Conservation (phyloP, 306 rosid genomes). For the Rosa lucieae region DNA sequence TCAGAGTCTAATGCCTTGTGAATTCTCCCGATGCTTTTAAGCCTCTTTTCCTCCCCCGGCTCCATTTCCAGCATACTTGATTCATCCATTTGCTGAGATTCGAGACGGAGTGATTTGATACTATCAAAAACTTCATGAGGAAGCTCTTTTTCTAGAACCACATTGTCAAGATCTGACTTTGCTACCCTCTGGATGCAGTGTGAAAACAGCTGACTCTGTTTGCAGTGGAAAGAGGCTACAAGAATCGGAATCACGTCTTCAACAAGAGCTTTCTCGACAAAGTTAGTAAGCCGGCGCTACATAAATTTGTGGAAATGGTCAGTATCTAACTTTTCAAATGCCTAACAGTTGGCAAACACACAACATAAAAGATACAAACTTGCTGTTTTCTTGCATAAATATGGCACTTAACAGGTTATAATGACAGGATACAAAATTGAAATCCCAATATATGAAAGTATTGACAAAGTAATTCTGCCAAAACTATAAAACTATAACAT, state of each 20-base stretch:
- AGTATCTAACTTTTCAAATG: conserved; percentile 19
- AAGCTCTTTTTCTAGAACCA: conserved; percentile 72
- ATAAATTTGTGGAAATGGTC: conserved; percentile 20
- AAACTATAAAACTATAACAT: not conserved
- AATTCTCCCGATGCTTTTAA: conserved; percentile 41
- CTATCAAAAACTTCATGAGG: conserved; percentile 49
- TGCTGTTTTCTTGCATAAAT: not conserved
- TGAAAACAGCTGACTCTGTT: conserved; percentile 53
- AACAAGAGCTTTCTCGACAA: conserved; percentile 77
- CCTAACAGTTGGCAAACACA: not conserved
- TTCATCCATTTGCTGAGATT: conserved; percentile 36
- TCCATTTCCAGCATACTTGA: conserved; percentile 42
- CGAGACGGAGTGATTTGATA: conserved; percentile 43
- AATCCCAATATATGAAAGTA: not conserved
- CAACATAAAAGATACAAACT: not conserved
- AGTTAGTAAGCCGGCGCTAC: conserved; percentile 79
- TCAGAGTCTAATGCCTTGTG: conserved; percentile 82
- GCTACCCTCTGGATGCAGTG: conserved; percentile 70
- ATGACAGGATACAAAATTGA: not conserved
- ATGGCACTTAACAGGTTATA: not conserved
- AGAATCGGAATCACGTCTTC: conserved; percentile 86
- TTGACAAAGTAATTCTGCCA: not conserved
- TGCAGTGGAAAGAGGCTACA: conserved; percentile 60
- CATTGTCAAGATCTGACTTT: conserved; percentile 60
- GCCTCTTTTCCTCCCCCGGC: conserved; percentile 45